A percentile compares a stretch with the other conserved stretches of the same genome.
phyloP scores from a whole-genome alignment of 1,284 basidiomycete genomes.

The Apiotrichum gamsii region DNA sequence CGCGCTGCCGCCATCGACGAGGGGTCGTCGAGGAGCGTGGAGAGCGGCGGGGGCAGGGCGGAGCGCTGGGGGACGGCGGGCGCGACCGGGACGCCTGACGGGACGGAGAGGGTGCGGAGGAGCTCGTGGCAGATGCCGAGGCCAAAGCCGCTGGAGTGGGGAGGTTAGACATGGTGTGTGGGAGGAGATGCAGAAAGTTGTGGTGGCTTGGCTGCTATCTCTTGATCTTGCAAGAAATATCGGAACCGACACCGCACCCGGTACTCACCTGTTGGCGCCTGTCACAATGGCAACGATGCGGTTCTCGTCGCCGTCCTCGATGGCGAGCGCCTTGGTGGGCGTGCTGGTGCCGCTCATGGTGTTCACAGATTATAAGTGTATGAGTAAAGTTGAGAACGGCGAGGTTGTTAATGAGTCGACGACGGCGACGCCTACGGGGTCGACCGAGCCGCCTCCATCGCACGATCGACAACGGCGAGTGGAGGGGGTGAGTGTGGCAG shows the following conservation, averaged over 20 bases:
- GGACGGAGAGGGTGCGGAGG: slow-evolving; percentile 58
- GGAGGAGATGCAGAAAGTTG: too few relatives aligned
- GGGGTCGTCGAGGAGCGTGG: slow-evolving; percentile 19
- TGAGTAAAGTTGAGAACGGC: too few relatives aligned
- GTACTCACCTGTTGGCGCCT: slow-evolving; percentile 60
- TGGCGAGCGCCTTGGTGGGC: neutral
- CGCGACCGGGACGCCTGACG: slow-evolving; percentile 24
- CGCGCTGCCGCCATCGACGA: neutral
- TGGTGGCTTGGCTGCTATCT: too few relatives aligned
- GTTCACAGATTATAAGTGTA: too few relatives aligned
- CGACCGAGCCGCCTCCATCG: too few relatives aligned
- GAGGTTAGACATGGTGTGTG: too few relatives aligned
- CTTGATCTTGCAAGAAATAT: too few relatives aligned
- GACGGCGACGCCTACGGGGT: too few relatives aligned
- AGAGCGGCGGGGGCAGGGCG: slow-evolving; percentile 24
- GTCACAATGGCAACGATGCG: slow-evolving; percentile 55
- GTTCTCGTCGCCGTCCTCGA: slow-evolving; percentile 14
- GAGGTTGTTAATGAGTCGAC: too few relatives aligned
- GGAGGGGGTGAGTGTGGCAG: too few relatives aligned
- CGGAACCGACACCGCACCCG: too few relatives aligned
- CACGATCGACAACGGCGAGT: too few relatives aligned
- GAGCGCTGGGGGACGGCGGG: slow-evolving; percentile 23
- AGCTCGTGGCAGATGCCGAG: slow-evolving; percentile 78
- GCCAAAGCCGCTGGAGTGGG: slow-evolving; percentile 76
- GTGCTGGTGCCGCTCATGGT: neutral